Evolutionary conservation across 345 rosid species (phyloP).

Genomic region (Aethionema arabicum): DNA sequence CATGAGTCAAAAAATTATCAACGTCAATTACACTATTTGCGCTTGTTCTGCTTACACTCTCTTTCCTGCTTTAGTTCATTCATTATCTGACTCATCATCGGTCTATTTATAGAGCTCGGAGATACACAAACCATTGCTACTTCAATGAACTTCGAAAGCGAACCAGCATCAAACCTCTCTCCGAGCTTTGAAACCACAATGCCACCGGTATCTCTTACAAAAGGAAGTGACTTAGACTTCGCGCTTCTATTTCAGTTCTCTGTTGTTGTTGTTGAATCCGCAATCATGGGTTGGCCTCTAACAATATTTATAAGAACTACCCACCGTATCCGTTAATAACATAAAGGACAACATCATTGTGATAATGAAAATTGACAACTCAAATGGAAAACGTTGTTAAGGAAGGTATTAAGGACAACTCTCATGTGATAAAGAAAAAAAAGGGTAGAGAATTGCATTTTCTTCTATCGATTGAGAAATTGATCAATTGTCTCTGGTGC

Average conservation of each 20-base stretch:
- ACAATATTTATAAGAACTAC: slow-evolving; percentile 53
- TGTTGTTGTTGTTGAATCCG: slow-evolving; percentile 13
- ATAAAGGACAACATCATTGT: too few species aligned
- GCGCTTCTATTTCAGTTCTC: slow-evolving; percentile 35
- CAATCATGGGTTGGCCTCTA: slow-evolving; percentile 43
- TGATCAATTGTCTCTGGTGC: too few species aligned
- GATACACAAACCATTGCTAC: slow-evolving; percentile 48
- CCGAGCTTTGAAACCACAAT: slow-evolving; percentile 50
- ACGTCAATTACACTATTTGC: slow-evolving; percentile 12
- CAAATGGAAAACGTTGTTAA: too few species aligned
- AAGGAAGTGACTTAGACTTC: slow-evolving; percentile 37
- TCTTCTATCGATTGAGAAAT: too few species aligned
- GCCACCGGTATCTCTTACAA: slow-evolving; percentile 41
- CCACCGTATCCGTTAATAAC: too few species aligned
- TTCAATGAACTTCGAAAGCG: slow-evolving; percentile 50
- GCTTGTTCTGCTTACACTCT: slow-evolving; percentile 36
- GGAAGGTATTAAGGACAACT: too few species aligned
- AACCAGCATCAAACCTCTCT: slow-evolving; percentile 39
- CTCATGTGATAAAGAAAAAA: too few species aligned
- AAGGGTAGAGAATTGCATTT: too few species aligned
- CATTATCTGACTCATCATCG: slow-evolving; percentile 43
- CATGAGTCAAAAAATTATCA: too few species aligned
- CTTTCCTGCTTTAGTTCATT: slow-evolving; percentile 42
- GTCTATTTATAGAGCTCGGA: slow-evolving; percentile 34
- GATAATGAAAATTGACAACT: too few species aligned